Base-by-base conservation (phyloP, 2,329 filamentous ascomycete species). In the Fusarium nodosum region DNA sequence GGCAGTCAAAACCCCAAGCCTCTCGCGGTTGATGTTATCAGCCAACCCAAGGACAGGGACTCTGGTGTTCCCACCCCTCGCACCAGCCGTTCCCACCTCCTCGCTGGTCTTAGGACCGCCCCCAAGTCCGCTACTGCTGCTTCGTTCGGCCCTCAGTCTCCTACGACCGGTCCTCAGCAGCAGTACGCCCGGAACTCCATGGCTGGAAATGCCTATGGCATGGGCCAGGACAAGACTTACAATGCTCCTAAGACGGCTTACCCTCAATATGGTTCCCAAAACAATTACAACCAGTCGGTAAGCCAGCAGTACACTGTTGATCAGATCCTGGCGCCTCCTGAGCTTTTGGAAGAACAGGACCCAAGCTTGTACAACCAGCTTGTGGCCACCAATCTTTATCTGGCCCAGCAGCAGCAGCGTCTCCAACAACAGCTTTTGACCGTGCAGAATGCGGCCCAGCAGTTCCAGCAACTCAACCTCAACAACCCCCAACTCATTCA, bases 341-440 rank as follows among this genome's bases (percentile, higher is more conserved):
- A 92, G 75, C 85, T 93, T 75, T 86, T 96, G 54, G 87, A 90
- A 62, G 88, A 90, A 68, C 86, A 90, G 65, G 96, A 98, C 75
- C 93, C 94, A 54, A 91, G 88, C 65, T 80, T 97, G 55, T 96
- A 97, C 72, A 93, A 94, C 55, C 93, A 97, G 80, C 85, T 98
- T 69, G 88, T 97, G 76, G 92, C 93, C 60, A 97, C 94, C 75
- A 97, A 97, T 79, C 83, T 96, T 78, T 97, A 97, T 77, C 87
- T 99, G 52, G 93, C 94, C 41, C 93, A 97, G 77, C 94, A 97
- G 81, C 95, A 98, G 82, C 94, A 97, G 82, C 91, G 93, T 69
- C 88, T 98, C 54, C 94, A 98, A 82, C 94, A 97, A 82, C 94
- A 98, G 82, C 87, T 98, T 71, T 88, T 93, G 72, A 92, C 84